Evolutionary conservation across 176 grass and related monocot species (phyloP).

Genomic region (Triticum turgidum): DNA sequence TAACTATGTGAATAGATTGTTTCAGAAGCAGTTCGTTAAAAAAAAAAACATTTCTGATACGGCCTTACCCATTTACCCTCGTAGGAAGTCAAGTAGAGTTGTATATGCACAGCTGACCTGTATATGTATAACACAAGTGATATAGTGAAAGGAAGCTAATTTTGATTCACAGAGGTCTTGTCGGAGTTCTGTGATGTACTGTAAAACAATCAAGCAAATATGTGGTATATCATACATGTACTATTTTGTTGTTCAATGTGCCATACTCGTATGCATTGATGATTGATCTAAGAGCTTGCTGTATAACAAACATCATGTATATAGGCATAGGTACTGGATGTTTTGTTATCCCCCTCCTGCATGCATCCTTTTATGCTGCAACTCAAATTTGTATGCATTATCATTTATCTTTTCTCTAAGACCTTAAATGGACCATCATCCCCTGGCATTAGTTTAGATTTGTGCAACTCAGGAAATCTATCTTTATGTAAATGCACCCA

Average conservation of each 20-base stretch:
- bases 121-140: neutral
- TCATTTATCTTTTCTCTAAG: no score
- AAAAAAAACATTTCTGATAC: neutral
- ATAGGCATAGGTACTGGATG: no score
- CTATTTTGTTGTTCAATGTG: constrained; percentile 4
- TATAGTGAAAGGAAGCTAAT: constrained; percentile 22
- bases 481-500: no score
- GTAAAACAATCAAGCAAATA: constrained; percentile 7
- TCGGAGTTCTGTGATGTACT: neutral
- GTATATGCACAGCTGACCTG: constrained; percentile 21
- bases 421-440: no score
- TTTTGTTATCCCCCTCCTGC: neutral
- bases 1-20: constrained; percentile 41
- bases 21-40: constrained; percentile 1
- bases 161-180: neutral
- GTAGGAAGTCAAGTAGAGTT: constrained; percentile 27
- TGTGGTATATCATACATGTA: neutral
- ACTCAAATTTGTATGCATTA: no score
- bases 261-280: neutral
- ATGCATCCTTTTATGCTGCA: neutral
- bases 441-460: no score
- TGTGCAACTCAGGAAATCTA: no score
- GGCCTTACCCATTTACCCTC: constrained; percentile 4
- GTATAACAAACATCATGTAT: no score
- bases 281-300: no score